Evolutionary conservation across 352 stramenopile species (phyloP), one percentile per base, ranked within the genome.

Genomic region (Plasmopara viticola): DNA sequence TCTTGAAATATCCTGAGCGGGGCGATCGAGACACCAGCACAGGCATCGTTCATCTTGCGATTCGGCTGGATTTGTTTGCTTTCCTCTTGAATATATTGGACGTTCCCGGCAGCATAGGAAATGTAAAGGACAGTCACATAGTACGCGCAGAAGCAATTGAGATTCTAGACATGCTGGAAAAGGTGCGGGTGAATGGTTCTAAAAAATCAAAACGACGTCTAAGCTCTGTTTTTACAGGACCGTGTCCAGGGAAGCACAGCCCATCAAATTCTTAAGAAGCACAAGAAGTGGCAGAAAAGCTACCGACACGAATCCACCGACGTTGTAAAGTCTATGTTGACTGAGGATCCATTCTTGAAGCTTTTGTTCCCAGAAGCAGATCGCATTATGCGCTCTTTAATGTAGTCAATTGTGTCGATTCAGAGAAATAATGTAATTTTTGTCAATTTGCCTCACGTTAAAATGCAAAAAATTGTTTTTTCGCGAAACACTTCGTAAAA

Each of bases 211-310:
- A 17, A 13, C 37, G 6, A 41, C 10, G 37, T 7, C 37, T 41
- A 15, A 41, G 15, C 10, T 13, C 30, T 29, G n/a, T 25, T 18
- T 46, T 9, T 34, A 51, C 18, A 79, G 71, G 77, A 94, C 54
- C 74, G 70, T 12, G 58, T 86, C 13, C 84, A 94, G 62, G 68
- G 70, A n/a, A 71, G 44, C 33, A 75, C 75, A 0, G 84, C 84
- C 0, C 82, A 90, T 37, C 72, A 91, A 46, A 80, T 92, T 34
- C 44, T 94, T 14, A 94, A 91, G 51, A 94, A 90, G 53, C 69
- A 92, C 67, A 94, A 91, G 48, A 90, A 90, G 45, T 94, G 84
- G 84, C 74, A 88, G 48, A 94, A 94, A 57, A 85, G 74, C 45
- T 90, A 81, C 51, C 73, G 73, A 13, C 72, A 65, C 52, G 74